Evolutionary conservation across 2,329 filamentous ascomycete genomes (phyloP).

Genomic region (Fonsecaea multimorphosa): DNA sequence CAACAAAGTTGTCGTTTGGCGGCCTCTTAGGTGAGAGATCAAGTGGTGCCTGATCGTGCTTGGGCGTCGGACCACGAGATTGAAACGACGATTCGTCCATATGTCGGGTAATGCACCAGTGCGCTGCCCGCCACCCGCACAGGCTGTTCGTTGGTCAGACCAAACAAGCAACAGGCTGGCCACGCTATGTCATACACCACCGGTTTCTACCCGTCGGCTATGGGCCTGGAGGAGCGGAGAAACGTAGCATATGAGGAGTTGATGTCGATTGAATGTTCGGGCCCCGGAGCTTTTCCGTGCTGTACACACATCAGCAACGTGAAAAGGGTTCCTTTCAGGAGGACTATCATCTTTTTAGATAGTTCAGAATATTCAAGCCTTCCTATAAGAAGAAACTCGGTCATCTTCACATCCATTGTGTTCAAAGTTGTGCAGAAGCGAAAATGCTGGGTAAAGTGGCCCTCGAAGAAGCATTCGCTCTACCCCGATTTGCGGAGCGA

Average conservation of each 20-base stretch:
- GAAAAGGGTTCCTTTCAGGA: neutral
- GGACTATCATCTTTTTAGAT: neutral
- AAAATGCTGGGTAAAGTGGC: constrained; percentile 61
- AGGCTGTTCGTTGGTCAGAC: neutral
- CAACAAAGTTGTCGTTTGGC: neutral
- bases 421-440: neutral
- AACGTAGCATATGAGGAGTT: neutral
- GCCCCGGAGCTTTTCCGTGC: neutral
- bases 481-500: constrained; percentile 61
- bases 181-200: neutral
- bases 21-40: neutral
- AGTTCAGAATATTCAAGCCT: neutral
- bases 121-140: neutral
- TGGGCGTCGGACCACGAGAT: neutral
- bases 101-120: neutral
- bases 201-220: neutral
- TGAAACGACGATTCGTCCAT: neutral
- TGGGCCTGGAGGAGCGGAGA: neutral
- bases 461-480: constrained; percentile 37
- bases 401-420: neutral
- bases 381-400: neutral
- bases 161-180: neutral
- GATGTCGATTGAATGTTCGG: neutral
- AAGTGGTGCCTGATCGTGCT: neutral
- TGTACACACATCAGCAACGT: neutral